These are phyloP conservation scores for Avena sativa DNA, from an alignment of 176 grass and related monocot species.

Conservation along the genomic window DNA sequence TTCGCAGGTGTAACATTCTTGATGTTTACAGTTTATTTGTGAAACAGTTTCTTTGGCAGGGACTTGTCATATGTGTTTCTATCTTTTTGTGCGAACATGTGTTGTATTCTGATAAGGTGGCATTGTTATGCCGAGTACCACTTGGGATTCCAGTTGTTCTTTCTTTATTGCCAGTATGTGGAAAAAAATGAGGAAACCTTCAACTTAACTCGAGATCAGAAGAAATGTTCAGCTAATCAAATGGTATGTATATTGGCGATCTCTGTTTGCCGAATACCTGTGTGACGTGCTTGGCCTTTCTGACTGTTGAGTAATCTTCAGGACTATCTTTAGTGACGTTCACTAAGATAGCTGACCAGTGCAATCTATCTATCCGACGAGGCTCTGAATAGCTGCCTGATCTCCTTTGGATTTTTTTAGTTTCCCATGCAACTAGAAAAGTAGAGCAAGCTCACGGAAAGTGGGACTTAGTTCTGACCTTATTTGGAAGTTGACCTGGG, in stretches of 20 bases:
- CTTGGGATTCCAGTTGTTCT: neutral
- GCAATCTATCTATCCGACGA: neutral
- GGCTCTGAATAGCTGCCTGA: neutral
- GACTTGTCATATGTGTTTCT: neutral
- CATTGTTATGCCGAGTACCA: neutral
- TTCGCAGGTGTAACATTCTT: neutral
- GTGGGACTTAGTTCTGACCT: neutral
- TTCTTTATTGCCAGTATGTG: neutral
- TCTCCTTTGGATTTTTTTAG: neutral
- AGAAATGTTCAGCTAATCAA: neutral
- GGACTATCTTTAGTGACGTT: neutral
- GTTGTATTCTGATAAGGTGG: neutral
- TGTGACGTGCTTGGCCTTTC: neutral
- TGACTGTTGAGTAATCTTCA: neutral
- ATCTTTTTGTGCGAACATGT: neutral
- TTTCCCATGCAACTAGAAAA: neutral
- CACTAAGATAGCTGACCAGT: constrained; percentile 9
- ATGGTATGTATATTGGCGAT: neutral
- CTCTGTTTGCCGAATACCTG: neutral
- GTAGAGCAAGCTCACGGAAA: neutral
- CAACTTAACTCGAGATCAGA: neutral
- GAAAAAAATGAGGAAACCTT: neutral
- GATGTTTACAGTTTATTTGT: neutral
- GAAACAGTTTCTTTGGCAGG: neutral
- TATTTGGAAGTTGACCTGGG: constrained; percentile 30